phyloP scores from a whole-genome alignment of 345 rosid species.

The Kandelia obovata region DNA sequence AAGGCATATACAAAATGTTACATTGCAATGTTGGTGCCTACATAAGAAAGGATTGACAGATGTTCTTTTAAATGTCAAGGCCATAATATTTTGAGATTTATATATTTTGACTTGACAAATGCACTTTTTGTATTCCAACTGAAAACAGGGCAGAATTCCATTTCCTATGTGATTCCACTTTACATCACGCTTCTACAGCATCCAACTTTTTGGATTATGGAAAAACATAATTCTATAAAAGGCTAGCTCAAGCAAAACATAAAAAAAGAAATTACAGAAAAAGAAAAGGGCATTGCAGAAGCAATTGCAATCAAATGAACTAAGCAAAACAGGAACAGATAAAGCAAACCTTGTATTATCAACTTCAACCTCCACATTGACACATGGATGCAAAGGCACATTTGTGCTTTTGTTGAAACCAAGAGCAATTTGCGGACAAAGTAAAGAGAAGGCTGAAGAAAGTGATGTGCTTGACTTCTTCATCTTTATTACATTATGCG shows the following conservation, averaged over 20 bases:
- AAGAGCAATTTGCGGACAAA: constrained; percentile 67
- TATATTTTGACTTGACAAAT: neutral
- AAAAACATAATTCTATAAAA: neutral
- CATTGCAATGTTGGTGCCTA: neutral
- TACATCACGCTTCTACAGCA: neutral
- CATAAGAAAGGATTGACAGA: neutral
- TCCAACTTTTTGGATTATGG: neutral
- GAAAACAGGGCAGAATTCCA: neutral
- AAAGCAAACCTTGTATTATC: constrained; percentile 65
- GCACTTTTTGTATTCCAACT: neutral
- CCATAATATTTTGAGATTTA: neutral
- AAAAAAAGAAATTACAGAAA: neutral
- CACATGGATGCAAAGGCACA: constrained; percentile 29
- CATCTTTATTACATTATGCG: constrained; percentile 50
- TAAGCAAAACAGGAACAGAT: neutral
- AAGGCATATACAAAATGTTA: neutral
- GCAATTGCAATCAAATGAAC: neutral
- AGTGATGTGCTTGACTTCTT: constrained; percentile 69
- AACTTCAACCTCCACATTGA: constrained; percentile 76
- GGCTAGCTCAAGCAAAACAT: neutral
- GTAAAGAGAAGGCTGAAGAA: constrained; percentile 59
- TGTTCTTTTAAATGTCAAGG: neutral
- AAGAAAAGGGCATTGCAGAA: too few species aligned
- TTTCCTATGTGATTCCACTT: neutral
- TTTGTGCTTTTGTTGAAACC: constrained; percentile 32